Percentiles rank a stretch among this genome's conserved stretches.
Evolutionary conservation across 768 basidiomycete species (phyloP).

Genomic region (Leccinum olivaceopallidum): DNA sequence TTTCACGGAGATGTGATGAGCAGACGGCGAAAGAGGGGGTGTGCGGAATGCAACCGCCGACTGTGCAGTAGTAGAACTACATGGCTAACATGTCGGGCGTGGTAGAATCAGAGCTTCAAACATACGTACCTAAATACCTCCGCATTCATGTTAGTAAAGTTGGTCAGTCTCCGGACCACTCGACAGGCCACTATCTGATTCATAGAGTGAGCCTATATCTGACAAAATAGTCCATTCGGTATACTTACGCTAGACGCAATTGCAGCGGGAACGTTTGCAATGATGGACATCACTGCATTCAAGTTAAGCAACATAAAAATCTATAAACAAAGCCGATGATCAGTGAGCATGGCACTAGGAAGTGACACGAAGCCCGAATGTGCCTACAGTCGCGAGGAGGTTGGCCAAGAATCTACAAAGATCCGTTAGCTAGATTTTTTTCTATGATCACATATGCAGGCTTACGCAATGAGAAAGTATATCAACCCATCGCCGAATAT

Average conservation of each 20-base stretch:
- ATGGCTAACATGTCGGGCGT: constrained; percentile 10
- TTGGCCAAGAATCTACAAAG: constrained; percentile 63
- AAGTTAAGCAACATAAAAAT: constrained; percentile 67
- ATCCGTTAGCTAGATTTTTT: constrained; percentile 2
- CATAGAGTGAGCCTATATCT: not conserved
- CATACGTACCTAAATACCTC: constrained; percentile 54
- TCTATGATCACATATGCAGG: constrained; percentile 9
- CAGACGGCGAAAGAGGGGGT: constrained; percentile 31
- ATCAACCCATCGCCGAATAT: constrained; percentile 75
- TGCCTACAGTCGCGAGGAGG: constrained; percentile 50
- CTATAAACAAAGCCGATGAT: constrained; percentile 17
- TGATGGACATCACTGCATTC: constrained; percentile 73
- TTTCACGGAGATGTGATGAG: constrained; percentile 34
- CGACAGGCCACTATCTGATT: constrained; percentile 63
- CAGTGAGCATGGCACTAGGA: not conserved
- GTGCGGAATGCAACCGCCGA: constrained; percentile 65
- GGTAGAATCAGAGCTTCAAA: constrained; percentile 23
- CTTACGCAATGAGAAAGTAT: constrained; percentile 72
- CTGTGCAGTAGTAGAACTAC: constrained; percentile 41
- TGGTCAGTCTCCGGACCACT: constrained; percentile 64
- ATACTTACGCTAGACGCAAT: constrained; percentile 61
- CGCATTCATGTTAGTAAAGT: constrained; percentile 49
- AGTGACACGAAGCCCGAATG: not conserved
- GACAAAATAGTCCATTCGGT: not conserved
- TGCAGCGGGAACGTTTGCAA: constrained; percentile 72